Base-by-base conservation (phyloP, 208 protist species). In the Leishmania aethiopica region DNA sequence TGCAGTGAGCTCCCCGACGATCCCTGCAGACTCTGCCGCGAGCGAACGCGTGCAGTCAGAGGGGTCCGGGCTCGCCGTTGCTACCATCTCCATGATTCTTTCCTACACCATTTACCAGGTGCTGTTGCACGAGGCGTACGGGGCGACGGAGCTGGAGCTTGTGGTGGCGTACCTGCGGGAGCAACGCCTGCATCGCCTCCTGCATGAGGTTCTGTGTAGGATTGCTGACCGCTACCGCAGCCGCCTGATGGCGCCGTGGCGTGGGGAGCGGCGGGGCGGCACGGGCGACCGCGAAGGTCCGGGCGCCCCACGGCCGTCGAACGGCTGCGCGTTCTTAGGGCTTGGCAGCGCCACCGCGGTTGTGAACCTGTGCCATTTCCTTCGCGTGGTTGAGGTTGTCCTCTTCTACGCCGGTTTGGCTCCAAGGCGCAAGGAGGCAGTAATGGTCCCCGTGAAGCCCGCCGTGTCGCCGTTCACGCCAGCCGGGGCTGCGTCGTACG, bases 41-140 rank as follows among this genome's bases (percentile, higher is more conserved):
- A 53, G 53, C 25, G 75, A 47, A 32, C 3, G 22, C 17, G 40
- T 19, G 19, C 37, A 45, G 8, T 32, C 60, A 49, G 37, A 49
- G 5, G 72, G 32, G 35, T 80, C 74, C 15, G 77, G 57, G 6
- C 49, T 82, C 47, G 73, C 87, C 55, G 83, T 88, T 70, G 78
- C 88, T 11, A 84, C 80, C 32, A 85, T 83, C 32, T 89, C 85
- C 19, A 80, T 84, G 72, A 83, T 97, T 47, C 86, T 97, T 15
- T 84, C 90, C 5, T 69, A 84, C 47, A 85, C 86, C 42, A 73
- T 97, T n/a, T 95, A 88, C 76, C 88, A 92, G 51, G 89, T 83
- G 8, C 76, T 97, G 66, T 57, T 91, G 47, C 84, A 93, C 53
- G 93, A 96, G 69, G 81, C 85, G 7, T 96, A 93, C 84, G 94